phyloP scores from a whole-genome alignment of 2,329 filamentous ascomycete genomes.

The Aureobasidium mangrovei region DNA sequence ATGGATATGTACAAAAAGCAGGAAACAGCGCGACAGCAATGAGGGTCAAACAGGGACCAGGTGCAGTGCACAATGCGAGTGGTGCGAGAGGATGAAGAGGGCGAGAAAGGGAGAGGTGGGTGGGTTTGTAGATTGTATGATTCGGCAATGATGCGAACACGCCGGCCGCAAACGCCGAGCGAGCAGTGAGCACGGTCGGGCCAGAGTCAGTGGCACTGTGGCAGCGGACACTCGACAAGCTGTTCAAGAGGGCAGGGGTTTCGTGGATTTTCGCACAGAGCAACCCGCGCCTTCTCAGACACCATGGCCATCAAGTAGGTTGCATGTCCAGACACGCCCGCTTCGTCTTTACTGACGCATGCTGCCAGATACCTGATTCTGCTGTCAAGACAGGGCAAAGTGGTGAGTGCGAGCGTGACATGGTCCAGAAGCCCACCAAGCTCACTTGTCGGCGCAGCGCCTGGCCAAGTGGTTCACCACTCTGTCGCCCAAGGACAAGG shows the following conservation, averaged over 20 bases:
- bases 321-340: not conserved
- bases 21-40: not conserved
- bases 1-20: not conserved
- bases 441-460: conserved; percentile 51
- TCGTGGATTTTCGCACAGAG: not conserved
- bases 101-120: not conserved
- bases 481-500: conserved; percentile 93
- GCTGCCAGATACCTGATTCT: conserved; percentile 81
- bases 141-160: not conserved
- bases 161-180: conserved; percentile 4
- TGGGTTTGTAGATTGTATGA: not conserved
- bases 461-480: conserved; percentile 99
- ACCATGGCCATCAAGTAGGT: conserved; percentile 49
- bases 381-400: conserved; percentile 96
- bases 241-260: not conserved
- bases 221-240: not conserved
- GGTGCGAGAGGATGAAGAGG: not conserved
- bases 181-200: not conserved
- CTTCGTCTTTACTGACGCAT: conserved; percentile 13
- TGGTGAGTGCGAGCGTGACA: conserved; percentile 48
- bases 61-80: not conserved
- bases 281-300: not conserved
- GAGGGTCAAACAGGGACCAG: not conserved
- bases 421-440: conserved; percentile 18
- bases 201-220: not conserved